These are phyloP conservation scores for Candolleomyces eurysporus DNA, from an alignment of 768 basidiomycete genomes.

Conservation along the genomic window DNA sequence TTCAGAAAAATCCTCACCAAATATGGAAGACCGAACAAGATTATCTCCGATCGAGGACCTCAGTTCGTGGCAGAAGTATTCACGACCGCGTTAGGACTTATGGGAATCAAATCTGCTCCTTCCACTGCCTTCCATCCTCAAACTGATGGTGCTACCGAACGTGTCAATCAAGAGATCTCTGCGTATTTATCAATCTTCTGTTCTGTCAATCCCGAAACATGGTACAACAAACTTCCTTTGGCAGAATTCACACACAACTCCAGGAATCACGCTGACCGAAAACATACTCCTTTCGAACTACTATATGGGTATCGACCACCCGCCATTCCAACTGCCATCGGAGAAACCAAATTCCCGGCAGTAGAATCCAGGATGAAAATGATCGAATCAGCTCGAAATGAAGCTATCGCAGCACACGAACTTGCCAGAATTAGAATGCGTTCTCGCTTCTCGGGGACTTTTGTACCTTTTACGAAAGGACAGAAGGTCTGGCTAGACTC, in stretches of 20 bases:
- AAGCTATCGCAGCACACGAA: constrained; percentile 16
- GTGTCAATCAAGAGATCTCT: constrained; percentile 23
- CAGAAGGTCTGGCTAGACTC: no score
- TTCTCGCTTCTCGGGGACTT: no score
- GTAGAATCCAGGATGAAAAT: not conserved
- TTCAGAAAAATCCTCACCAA: constrained; percentile 10
- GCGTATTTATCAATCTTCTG: constrained; percentile 17
- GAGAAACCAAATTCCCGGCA: not conserved
- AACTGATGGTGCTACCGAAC: no score
- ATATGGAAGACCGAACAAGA: no score
- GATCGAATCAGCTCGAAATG: constrained; percentile 2
- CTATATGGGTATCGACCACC: constrained; percentile 11
- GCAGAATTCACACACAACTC: constrained; percentile 20
- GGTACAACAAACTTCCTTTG: constrained; percentile 7
- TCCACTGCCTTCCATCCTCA: constrained; percentile 37
- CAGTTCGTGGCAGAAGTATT: constrained; percentile 23
- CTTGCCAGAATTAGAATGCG: constrained; percentile 6
- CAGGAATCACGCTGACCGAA: constrained; percentile 7
- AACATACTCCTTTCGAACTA: constrained; percentile 19
- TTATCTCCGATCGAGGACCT: constrained; percentile 19
- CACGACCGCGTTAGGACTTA: constrained; percentile 13
- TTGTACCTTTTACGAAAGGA: not conserved
- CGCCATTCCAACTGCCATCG: constrained; percentile 6
- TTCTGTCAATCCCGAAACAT: constrained; percentile 14
- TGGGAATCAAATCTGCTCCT: constrained; percentile 17